These are phyloP conservation scores for Nymphaea thermarum DNA, from an alignment of 164 flowering plant species.

Conservation along the genomic window DNA sequence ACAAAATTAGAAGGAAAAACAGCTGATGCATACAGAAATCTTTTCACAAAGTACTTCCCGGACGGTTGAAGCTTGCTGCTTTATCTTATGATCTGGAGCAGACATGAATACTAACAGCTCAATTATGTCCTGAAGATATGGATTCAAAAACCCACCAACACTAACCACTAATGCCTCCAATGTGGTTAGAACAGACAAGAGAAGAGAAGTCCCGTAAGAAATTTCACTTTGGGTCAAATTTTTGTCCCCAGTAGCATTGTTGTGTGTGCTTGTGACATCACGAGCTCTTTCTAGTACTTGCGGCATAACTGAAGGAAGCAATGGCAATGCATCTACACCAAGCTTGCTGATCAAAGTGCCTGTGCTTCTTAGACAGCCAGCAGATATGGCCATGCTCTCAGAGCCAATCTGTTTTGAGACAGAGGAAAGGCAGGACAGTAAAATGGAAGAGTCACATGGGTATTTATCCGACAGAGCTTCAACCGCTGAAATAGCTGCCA, in stretches of 20 bases:
- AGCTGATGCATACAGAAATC: conserved; percentile 46
- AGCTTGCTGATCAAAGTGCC: conserved; percentile 67
- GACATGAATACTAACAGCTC: conserved; percentile 45
- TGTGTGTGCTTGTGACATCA: conserved; percentile 7
- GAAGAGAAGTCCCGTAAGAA: conserved; percentile 26
- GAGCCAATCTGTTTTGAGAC: conserved; percentile 36
- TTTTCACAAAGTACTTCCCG: conserved; percentile 51
- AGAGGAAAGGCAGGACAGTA: conserved; percentile 43
- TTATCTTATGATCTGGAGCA: conserved; percentile 39
- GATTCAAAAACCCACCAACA: conserved; percentile 80
- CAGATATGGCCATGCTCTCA: conserved; percentile 32
- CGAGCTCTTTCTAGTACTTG: conserved; percentile 25
- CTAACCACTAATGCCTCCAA: conserved; percentile 67
- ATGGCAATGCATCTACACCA: conserved; percentile 61
- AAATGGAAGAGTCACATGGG: conserved; percentile 33
- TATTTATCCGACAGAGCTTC: conserved; percentile 55
- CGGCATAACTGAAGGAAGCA: conserved; percentile 64
- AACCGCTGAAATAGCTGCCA: conserved; percentile 60
- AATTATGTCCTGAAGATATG: conserved; percentile 63
- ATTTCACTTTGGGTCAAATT: conserved; percentile 6
- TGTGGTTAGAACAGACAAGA: conserved; percentile 38
- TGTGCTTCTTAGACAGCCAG: conserved; percentile 55
- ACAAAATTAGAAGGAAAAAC: background rate
- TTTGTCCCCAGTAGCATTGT: conserved; percentile 3
- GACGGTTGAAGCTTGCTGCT: conserved; percentile 45